A percentile compares a stretch with the other conserved stretches of the same genome.
Evolutionary conservation across 2,329 filamentous ascomycete species (phyloP).

Genomic region (Ophiocordyceps camponoti-rufipedis): DNA sequence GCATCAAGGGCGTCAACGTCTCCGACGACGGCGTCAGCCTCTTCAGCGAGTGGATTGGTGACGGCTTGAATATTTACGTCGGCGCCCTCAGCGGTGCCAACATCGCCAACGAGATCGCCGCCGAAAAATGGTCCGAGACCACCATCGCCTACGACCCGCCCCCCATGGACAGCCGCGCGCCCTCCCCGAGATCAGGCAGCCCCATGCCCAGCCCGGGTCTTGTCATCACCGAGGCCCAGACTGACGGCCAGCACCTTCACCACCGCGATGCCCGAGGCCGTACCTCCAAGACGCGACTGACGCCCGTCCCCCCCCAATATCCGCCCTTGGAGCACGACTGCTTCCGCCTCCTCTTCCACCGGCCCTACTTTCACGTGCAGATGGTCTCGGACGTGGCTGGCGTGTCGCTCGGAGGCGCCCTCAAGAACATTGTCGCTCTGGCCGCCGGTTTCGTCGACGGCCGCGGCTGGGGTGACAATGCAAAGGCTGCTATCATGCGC

Average conservation of each 20-base stretch:
- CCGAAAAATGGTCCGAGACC: constrained; percentile 93
- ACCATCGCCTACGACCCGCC: constrained; percentile 94
- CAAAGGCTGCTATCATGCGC: constrained; percentile 96
- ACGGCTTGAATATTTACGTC: constrained; percentile 85
- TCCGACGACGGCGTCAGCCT: constrained; percentile 69
- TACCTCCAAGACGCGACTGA: constrained; percentile 50
- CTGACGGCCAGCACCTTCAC: constrained; percentile 24
- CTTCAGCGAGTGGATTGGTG: constrained; percentile 89
- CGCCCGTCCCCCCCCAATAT: constrained; percentile 62
- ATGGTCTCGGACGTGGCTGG: constrained; percentile 92
- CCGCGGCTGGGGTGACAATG: constrained; percentile 93
- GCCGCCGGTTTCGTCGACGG: constrained; percentile 92
- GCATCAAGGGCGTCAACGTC: constrained; percentile 95
- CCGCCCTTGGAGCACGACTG: constrained; percentile 72
- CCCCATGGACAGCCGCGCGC: constrained; percentile 62
- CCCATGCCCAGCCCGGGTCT: constrained; percentile 24
- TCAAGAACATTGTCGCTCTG: constrained; percentile 94
- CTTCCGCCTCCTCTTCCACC: constrained; percentile 76
- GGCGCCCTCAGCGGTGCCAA: constrained; percentile 92
- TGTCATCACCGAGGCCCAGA: constrained; percentile 31
- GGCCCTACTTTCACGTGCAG: constrained; percentile 93
- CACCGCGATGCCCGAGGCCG: constrained; percentile 54
- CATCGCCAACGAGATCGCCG: constrained; percentile 85
- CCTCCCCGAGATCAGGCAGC: constrained; percentile 31
- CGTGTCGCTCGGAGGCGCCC: constrained; percentile 79